Base-by-base conservation (phyloP, 1,139 yeast species). In the Tardiomyces digboiensis region DNA sequence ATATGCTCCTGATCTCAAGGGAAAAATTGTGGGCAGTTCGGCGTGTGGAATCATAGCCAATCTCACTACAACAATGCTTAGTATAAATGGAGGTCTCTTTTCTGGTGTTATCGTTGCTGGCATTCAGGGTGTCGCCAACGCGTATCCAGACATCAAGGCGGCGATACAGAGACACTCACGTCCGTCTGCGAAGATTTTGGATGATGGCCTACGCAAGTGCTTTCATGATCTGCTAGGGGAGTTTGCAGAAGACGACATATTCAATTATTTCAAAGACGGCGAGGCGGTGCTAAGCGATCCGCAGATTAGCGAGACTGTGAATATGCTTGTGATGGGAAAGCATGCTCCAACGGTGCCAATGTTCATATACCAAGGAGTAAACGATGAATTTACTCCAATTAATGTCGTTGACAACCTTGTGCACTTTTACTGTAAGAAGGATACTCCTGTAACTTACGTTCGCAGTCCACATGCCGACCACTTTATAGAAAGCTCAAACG, bases 1-100 rank as follows among this genome's bases (percentile, higher is more conserved):
- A n/a, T 61, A 61, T 40, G 61, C 62, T 12, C 62, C 64, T 2
- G 64, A 61, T 19, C 48, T 60, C 21, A 42, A 46, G 29, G 21
- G 39, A 36, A 43, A 48, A 16, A 39, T 59, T 13, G 53, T 48
- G 29, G 61, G 51, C 7, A 56, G 49, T 4, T 59, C 59, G 1
- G 45, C 57, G 3, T 62, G 62, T 8, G 61, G 60, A 7, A 45
- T 48, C 36, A 49, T 57, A 18, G 51, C 52, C 20, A 57, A 59
- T 43, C 42, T 56, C 22, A 49, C 52, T 8, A 51, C 46, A 14
- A 46, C 50, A 44, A 33, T 55, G 20, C 20, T 42, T 12, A 39
- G 47, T 7, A 38, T 51, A 23, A 46, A 49, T 26, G 33, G 29
- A 29, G 46, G 49, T 2, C 46, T 52, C 7, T 43, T 40, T 18